phyloP scores from a whole-genome alignment of 2,329 filamentous ascomycete species.

The Trichophyton equinum region DNA sequence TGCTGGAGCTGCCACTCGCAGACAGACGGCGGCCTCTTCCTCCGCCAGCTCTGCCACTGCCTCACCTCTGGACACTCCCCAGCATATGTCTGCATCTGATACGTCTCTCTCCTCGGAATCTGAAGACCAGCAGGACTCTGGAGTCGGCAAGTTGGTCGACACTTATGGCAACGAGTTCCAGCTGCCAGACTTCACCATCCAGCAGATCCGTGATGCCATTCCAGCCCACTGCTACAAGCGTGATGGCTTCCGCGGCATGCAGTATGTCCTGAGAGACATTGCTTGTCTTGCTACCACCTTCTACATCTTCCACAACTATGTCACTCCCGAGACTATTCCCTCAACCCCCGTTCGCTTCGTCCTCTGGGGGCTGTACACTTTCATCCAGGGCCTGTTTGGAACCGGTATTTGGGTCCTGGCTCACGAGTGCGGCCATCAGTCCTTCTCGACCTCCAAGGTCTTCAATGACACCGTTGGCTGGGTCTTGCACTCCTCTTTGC shows the following conservation, averaged over 20 bases:
- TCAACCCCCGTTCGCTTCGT: conserved; percentile 52
- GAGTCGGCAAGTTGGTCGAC: conserved; percentile 55
- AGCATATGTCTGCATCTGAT: conserved; percentile 55
- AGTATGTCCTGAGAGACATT: conserved; percentile 76
- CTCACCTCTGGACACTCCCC: conserved; percentile 47
- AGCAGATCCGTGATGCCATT: conserved; percentile 92
- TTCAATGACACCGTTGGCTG: conserved; percentile 89
- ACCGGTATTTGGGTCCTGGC: conserved; percentile 94
- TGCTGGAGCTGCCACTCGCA: conserved; percentile 38
- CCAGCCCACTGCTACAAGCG: conserved; percentile 95
- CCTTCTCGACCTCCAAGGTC: conserved; percentile 83
- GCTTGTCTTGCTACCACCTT: conserved; percentile 62
- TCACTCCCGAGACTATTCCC: conserved; percentile 73
- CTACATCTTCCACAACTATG: conserved; percentile 75
- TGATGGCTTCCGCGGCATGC: conserved; percentile 60
- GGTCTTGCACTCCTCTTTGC: conserved; percentile 73
- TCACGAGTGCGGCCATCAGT: conserved; percentile 94
- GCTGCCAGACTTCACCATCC: conserved; percentile 91
- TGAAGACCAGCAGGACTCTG: conserved; percentile 47
- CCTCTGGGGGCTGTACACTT: conserved; percentile 56
- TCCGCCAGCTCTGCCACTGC: conserved; percentile 43
- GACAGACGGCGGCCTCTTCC: conserved; percentile 39
- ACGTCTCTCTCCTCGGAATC: conserved; percentile 86
- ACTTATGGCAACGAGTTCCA: conserved; percentile 92
- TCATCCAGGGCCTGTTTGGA: conserved; percentile 82